These are phyloP conservation scores for Cyclotella sp. DNA, from an alignment of 108 stramenopile genomes.

Conservation along the genomic window DNA sequence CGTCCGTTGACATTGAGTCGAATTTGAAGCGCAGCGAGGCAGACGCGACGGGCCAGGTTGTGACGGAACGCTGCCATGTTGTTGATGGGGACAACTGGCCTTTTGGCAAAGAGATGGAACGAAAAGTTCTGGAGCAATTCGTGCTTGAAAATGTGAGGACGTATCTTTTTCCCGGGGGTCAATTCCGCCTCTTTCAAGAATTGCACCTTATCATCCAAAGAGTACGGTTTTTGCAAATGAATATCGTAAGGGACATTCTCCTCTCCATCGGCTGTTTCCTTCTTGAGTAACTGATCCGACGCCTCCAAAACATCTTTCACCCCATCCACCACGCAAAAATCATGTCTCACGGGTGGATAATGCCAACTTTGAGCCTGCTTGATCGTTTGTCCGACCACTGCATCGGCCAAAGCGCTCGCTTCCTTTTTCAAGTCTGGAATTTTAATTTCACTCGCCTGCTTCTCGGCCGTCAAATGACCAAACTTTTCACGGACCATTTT, in stretches of 20 bases:
- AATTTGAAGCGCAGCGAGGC: constrained; percentile 94
- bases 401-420: constrained; percentile 76
- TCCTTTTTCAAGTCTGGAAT: constrained; percentile 74
- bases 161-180: constrained; percentile 69
- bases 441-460: constrained; percentile 78
- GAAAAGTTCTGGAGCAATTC: constrained; percentile 94
- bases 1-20: constrained; percentile 93
- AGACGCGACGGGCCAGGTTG: constrained; percentile 88
- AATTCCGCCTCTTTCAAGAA: constrained; percentile 72
- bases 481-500: constrained; percentile 87
- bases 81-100: constrained; percentile 92
- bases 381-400: constrained; percentile 76
- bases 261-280: constrained; percentile 45
- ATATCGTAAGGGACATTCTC: constrained; percentile 74
- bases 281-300: constrained; percentile 34
- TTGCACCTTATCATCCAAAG: constrained; percentile 82
- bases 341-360: constrained; percentile 90
- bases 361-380: constrained; percentile 92
- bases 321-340: constrained; percentile 74
- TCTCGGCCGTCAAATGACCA: constrained; percentile 79
- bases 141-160: constrained; percentile 92
- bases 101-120: constrained; percentile 96
- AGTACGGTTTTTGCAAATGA: constrained; percentile 74
- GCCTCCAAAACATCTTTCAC: constrained; percentile 43
- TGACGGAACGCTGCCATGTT: constrained; percentile 86